Conservation (phyloP, 108 stramenopile genomes). For the Cyclotella choctawhatcheeana region DNA sequence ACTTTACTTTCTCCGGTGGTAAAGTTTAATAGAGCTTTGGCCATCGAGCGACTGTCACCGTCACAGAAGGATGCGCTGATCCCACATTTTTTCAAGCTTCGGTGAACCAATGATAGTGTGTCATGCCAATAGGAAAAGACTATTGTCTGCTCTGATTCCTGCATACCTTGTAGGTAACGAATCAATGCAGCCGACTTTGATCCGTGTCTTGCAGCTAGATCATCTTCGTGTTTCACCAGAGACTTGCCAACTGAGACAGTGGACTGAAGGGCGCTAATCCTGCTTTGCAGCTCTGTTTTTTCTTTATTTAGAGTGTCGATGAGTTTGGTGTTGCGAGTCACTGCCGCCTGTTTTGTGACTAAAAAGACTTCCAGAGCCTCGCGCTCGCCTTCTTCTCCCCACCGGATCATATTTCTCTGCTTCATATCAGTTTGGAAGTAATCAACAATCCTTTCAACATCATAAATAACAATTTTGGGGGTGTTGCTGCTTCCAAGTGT, state of each 20-base stretch:
- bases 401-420: neutral
- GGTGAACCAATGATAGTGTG: conserved; percentile 25
- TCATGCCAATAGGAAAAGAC: conserved; percentile 48
- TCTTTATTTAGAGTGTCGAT: conserved; percentile 14
- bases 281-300: conserved; percentile 8
- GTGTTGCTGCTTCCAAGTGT: neutral
- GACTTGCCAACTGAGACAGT: conserved; percentile 21
- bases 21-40: conserved; percentile 26
- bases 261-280: conserved; percentile 31
- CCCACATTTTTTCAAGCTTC: conserved; percentile 22
- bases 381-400: neutral
- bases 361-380: conserved; percentile 22
- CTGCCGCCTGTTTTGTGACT: neutral
- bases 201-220: conserved; percentile 37
- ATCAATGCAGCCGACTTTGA: conserved; percentile 40
- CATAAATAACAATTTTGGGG: conserved; percentile 2
- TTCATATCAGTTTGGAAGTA: conserved; percentile 28
- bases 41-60: conserved; percentile 21
- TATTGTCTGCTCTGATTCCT: conserved; percentile 20
- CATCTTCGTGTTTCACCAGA: conserved; percentile 12
- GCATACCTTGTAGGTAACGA: conserved; percentile 6
- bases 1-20: conserved; percentile 21
- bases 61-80: conserved; percentile 37
- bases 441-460: conserved; percentile 15
- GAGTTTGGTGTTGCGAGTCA: neutral